phyloP scores from a whole-genome alignment of 768 basidiomycete species.

The Cytidiella melzeri region DNA sequence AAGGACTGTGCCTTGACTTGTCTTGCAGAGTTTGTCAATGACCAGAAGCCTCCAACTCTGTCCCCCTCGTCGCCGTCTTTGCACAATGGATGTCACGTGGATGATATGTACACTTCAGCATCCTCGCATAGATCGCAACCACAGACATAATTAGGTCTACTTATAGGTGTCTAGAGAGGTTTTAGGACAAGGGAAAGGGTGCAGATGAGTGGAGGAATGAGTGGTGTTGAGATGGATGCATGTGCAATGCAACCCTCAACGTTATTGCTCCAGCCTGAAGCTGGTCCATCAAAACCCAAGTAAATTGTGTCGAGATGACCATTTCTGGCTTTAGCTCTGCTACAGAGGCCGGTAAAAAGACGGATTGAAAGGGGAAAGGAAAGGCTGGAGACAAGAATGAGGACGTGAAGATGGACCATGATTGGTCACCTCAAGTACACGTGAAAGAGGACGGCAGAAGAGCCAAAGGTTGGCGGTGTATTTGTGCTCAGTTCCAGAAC shows the following conservation, averaged over 20 bases:
- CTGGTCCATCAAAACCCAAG: no score
- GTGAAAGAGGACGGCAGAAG: no score
- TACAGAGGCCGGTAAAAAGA: no score
- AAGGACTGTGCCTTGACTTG: slow-evolving; percentile 56
- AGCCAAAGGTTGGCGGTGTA: not conserved
- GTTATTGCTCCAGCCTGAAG: no score
- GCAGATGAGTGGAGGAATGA: slow-evolving; percentile 54
- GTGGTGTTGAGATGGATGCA: slow-evolving; percentile 49
- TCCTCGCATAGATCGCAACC: no score
- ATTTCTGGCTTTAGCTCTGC: no score
- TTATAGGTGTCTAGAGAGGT: slow-evolving; percentile 54
- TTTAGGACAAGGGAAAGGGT: slow-evolving; percentile 55
- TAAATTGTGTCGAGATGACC: no score
- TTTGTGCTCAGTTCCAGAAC: not conserved
- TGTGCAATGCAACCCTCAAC: no score
- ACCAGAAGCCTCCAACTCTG: slow-evolving; percentile 25
- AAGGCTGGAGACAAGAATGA: not conserved
- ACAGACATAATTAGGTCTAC: slow-evolving; percentile 60
- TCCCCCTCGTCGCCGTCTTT: slow-evolving; percentile 20
- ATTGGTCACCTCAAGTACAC: no score
- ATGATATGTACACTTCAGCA: no score
- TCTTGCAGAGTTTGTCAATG: slow-evolving; percentile 62
- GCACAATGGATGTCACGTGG: not conserved
- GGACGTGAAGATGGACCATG: not conserved
- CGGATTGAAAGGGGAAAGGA: no score